These are phyloP conservation scores for Symmetrospora coprosmae DNA, from an alignment of 768 basidiomycete genomes.

Conservation along the genomic window DNA sequence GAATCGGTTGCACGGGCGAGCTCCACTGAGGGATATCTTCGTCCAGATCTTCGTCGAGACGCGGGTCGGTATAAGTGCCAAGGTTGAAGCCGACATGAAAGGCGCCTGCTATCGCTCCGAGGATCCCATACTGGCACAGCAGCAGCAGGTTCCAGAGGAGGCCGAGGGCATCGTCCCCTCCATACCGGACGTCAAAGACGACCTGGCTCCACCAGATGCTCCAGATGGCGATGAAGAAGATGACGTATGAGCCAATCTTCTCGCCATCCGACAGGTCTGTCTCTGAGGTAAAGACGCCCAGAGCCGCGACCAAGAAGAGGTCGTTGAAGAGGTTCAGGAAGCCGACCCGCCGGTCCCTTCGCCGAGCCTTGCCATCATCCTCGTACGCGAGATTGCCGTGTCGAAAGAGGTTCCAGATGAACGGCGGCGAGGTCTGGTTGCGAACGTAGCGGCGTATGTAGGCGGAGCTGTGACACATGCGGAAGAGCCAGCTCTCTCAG, in stretches of 20 bases:
- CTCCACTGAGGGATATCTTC: neutral
- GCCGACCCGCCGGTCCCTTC: neutral
- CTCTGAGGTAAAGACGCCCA: neutral
- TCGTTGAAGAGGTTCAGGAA: conserved; percentile 7
- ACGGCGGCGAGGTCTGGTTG: neutral
- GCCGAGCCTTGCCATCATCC: neutral
- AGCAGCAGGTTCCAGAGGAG: neutral
- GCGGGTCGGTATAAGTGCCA: neutral
- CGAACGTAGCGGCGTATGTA: neutral
- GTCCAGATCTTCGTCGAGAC: neutral
- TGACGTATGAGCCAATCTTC: neutral
- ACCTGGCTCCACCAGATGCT: neutral
- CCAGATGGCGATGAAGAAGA: conserved; percentile 12
- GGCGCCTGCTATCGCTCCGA: neutral
- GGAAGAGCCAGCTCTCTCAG: too few species aligned
- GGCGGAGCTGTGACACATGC: too few species aligned
- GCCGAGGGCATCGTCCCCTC: neutral
- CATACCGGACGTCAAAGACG: conserved; percentile 10
- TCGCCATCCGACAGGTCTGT: neutral
- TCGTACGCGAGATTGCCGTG: neutral
- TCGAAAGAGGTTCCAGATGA: neutral
- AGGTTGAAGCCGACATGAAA: neutral
- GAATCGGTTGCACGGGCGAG: neutral
- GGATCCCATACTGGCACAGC: neutral
- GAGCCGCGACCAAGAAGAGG: conserved; percentile 12